These are phyloP conservation scores for Capsicum pubescens DNA, from an alignment of 257 asterid genomes.

Conservation along the genomic window DNA sequence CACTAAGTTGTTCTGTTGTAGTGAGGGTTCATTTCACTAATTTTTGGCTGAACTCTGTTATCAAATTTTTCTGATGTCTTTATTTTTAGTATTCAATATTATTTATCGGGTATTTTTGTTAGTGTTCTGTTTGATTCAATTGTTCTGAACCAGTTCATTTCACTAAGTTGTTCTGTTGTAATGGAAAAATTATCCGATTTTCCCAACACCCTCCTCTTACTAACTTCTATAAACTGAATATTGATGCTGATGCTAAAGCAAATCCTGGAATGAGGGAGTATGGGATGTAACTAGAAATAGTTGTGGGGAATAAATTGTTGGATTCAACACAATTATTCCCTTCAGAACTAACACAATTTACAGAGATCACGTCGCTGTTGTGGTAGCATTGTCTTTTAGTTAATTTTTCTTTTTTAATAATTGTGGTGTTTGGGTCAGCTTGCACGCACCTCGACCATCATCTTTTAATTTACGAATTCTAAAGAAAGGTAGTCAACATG, in stretches of 20 bases:
- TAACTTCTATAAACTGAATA: background rate
- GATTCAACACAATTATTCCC: background rate
- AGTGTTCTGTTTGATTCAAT: too few relatives aligned
- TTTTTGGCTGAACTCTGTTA: too few relatives aligned
- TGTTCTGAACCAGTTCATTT: too few relatives aligned
- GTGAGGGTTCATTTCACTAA: too few relatives aligned
- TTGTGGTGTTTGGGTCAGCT: background rate
- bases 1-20: too few relatives aligned
- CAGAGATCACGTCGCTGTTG: background rate
- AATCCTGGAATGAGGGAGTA: background rate
- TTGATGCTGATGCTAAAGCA: background rate
- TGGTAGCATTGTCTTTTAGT: background rate
- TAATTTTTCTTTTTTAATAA: background rate
- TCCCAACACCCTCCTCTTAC: background rate
- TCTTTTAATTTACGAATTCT: background rate
- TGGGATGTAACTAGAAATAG: background rate
- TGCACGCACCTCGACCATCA: background rate
- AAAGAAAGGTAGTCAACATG: background rate
- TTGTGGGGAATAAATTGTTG: background rate
- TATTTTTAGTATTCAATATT: too few relatives aligned
- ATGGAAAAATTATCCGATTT: too few relatives aligned
- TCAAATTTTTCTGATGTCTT: too few relatives aligned
- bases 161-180: too few relatives aligned
- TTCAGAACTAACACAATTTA: background rate
- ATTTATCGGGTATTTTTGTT: too few relatives aligned